Conservation (phyloP, 2,329 filamentous ascomycete species). For the Arthrobotrys megalospora region DNA sequence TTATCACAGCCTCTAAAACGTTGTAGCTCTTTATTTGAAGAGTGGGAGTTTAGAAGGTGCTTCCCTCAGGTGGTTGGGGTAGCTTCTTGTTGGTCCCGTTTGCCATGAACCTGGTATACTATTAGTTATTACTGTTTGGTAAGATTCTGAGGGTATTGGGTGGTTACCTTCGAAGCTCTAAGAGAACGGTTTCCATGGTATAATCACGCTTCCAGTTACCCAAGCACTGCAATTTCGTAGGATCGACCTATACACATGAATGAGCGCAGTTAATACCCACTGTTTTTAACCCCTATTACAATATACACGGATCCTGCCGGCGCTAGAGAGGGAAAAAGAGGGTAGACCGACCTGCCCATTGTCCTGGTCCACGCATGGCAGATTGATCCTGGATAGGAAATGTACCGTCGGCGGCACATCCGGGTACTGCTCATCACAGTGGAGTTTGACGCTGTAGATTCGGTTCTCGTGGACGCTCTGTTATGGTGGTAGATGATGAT, state of each 20-base stretch:
- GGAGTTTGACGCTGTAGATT: conserved; percentile 98
- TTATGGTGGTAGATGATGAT: neutral
- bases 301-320: neutral
- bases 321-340: neutral
- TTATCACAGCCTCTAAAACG: neutral
- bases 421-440: conserved; percentile 91
- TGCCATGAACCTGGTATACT: conserved; percentile 84
- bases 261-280: neutral
- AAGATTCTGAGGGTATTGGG: neutral
- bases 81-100: conserved; percentile 93
- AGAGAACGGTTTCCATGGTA: conserved; percentile 93
- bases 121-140: conserved; percentile 19
- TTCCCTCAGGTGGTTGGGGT: conserved; percentile 90
- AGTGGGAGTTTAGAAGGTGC: conserved; percentile 70
- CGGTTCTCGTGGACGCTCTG: conserved; percentile 97
- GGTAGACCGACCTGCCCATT: conserved; percentile 77
- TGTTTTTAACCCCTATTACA: too few species aligned
- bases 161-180: conserved; percentile 83
- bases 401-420: conserved; percentile 89
- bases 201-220: conserved; percentile 92
- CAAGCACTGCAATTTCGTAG: conserved; percentile 85
- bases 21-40: neutral
- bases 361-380: conserved; percentile 89
- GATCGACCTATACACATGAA: conserved; percentile 77
- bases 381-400: conserved; percentile 94